A percentile compares a stretch with the other conserved stretches of the same genome.
Conservation (phyloP, 1,284 basidiomycete genomes). For the Ustilago lituana region DNA sequence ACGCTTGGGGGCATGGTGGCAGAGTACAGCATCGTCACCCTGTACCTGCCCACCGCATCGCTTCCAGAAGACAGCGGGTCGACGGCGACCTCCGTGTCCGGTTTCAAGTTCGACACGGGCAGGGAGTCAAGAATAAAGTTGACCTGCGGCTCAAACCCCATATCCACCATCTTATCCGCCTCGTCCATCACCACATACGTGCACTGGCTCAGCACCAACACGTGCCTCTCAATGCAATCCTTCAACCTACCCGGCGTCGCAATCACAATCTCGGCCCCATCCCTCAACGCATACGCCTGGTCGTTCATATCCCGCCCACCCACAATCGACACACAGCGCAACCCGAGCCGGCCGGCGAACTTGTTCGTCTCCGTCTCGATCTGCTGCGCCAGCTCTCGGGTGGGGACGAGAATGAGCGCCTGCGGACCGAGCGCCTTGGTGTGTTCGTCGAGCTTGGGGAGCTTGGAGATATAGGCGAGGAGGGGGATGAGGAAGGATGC, state of each 20-base stretch:
- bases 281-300: conserved; percentile 92
- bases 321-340: conserved; percentile 93
- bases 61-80: conserved; percentile 49
- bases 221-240: conserved; percentile 94
- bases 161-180: conserved; percentile 97
- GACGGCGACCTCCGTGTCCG: conserved; percentile 72
- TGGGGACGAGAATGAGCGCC: conserved; percentile 91
- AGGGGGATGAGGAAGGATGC: conserved; percentile 99
- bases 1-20: conserved; percentile 98
- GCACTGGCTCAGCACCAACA: conserved; percentile 93
- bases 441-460: conserved; percentile 86
- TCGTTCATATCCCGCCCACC: conserved; percentile 93
- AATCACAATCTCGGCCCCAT: conserved; percentile 97
- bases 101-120: conserved; percentile 84
- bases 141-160: conserved; percentile 93
- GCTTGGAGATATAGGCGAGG: conserved; percentile 87
- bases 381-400: conserved; percentile 96
- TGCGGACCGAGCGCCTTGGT: conserved; percentile 93
- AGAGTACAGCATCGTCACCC: conserved; percentile 81
- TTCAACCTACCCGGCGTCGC: conserved; percentile 97
- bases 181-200: conserved; percentile 99
- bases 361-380: conserved; percentile 92
- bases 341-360: conserved; percentile 87
- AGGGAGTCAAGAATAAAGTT: conserved; percentile 94
- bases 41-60: conserved; percentile 49